Evolutionary conservation across 192 early-diverging fungal species (phyloP), one percentile per base, ranked within the genome.

Genomic region (Umbelopsis ramanniana): DNA sequence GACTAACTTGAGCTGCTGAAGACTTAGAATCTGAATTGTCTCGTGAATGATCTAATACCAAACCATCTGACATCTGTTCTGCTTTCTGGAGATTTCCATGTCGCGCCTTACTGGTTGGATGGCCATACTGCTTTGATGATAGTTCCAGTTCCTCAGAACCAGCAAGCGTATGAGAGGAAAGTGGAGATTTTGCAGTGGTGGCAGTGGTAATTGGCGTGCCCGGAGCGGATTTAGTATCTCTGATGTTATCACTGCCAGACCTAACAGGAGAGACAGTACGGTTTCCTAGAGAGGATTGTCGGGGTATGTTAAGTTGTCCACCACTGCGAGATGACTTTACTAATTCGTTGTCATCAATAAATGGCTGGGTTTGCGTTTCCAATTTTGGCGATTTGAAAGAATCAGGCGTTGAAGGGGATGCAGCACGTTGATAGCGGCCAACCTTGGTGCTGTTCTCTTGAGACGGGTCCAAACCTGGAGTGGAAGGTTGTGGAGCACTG

Each of bases 341-440:
- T 8, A 63, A 12, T 29, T 37, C 10, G 33, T 35, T 63, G 0
- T 63, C 57, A 5, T 29, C 57, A 29, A 14, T 63, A 10, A 63
- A 26, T 3, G 37, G 57, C 33, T 37, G 26, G n/a, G 35, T n/a
- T 19, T 35, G 57, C 12, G 57, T 17, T 17, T 63, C 33, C 33
- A 37, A 35, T 19, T n/a, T 63, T 2, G 57, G 57, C 3, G 57
- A 63, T 19, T 63, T 63, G 57, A 63, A 63, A 6, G 57, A 63
- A 19, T 63, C 57, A 3, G 57, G 57, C 33, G 57, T 63, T 19
- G 57, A 63, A 17, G 57, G n/a, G 5, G 14, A 15, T 14, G 19
- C 5, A n/a, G 33, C 26, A 12, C 33, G 57, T n/a, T 63, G 57
- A 19, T 37, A 63, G 3, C n/a, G 26, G 35, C 33, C 33, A 10